Percentiles rank a stretch among this genome's conserved stretches.
These are phyloP conservation scores for Aspergillus leporis DNA, from an alignment of 495 filamentous ascomycete genomes.

Conservation along the genomic window DNA sequence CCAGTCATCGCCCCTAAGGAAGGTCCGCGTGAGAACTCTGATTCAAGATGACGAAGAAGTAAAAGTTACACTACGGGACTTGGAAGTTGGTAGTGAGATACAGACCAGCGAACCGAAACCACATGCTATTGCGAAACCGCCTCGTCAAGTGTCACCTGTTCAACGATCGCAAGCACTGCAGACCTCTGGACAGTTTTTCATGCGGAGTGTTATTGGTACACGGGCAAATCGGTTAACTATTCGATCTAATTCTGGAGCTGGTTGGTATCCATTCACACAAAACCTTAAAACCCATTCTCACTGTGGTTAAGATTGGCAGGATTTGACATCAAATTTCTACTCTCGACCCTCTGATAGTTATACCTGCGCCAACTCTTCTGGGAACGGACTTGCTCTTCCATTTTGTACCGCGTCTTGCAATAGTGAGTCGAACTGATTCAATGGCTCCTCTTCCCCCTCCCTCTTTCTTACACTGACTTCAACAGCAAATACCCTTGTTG, in stretches of 20 bases:
- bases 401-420: conserved; percentile 78
- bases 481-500: conserved; percentile 75
- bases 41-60: conserved; percentile 36
- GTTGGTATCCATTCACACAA: conserved; percentile 27
- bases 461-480: conserved; percentile 15
- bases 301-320: conserved; percentile 60
- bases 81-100: conserved; percentile 25
- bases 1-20: conserved; percentile 56
- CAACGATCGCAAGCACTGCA: conserved; percentile 45
- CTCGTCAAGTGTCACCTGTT: conserved; percentile 36
- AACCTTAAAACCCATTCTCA: conserved; percentile 17
- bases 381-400: conserved; percentile 62
- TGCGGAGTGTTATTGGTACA: conserved; percentile 42
- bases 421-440: conserved; percentile 52
- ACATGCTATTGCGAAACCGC: conserved; percentile 21
- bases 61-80: conserved; percentile 31
- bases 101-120: conserved; percentile 19
- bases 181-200: conserved; percentile 40
- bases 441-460: background rate
- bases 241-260: conserved; percentile 43
- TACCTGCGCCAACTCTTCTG: conserved; percentile 54
- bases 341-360: conserved; percentile 66
- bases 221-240: conserved; percentile 37
- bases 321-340: conserved; percentile 72
- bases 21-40: conserved; percentile 36